Conservation (phyloP, 2,329 filamentous ascomycete genomes). For the Trichoderma simmonsii region DNA sequence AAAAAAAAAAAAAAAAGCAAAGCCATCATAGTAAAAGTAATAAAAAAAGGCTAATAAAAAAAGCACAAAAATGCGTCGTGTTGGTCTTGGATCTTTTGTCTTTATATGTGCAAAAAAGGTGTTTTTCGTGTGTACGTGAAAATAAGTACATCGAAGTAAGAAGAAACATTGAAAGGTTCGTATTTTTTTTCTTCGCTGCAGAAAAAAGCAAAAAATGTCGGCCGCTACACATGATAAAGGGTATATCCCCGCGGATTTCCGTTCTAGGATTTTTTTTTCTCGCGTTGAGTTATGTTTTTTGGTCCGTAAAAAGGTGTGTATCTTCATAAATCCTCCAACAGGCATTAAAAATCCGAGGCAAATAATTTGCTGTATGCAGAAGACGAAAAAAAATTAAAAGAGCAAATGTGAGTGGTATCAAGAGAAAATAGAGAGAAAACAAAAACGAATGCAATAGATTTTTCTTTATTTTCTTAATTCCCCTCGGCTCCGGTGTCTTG, state of each 20-base stretch:
- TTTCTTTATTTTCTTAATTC: not conserved
- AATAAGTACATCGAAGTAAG: not conserved
- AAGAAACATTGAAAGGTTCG: not conserved
- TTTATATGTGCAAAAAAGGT: not conserved
- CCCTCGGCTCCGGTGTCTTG: not conserved
- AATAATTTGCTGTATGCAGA: not conserved
- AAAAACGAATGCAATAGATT: not conserved
- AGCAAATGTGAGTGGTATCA: conserved; percentile 10
- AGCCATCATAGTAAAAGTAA: not conserved
- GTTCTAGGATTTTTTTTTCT: not conserved
- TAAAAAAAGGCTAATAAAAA: not conserved
- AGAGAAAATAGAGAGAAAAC: conserved; percentile 1
- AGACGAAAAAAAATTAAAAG: not conserved
- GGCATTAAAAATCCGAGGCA: conserved; percentile 8
- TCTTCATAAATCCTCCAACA: conserved; percentile 4
- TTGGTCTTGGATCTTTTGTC: not conserved
- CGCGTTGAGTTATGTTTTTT: not conserved
- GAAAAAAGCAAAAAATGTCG: not conserved
- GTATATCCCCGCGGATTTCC: not conserved
- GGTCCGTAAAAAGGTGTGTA: not conserved
- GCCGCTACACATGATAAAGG: not conserved
- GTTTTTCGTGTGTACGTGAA: not conserved
- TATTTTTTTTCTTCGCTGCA: not conserved
- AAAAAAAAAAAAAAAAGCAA: not conserved
- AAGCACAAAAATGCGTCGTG: not conserved